Base-by-base conservation (phyloP, 1,284 basidiomycete genomes). In the Ustilago crameri region DNA sequence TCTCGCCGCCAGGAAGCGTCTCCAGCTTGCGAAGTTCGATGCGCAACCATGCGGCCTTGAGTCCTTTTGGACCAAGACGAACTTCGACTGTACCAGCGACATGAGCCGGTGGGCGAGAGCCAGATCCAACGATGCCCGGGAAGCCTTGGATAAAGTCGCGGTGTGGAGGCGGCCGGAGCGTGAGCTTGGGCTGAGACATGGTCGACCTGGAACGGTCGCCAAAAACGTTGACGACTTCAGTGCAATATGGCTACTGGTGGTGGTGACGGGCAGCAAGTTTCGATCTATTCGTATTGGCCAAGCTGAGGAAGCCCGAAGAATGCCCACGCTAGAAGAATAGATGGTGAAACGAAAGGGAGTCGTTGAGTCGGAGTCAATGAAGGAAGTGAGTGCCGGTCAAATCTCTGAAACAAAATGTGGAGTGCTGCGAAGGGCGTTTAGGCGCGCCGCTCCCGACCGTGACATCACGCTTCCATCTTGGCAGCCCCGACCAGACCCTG, bases 11-110 rank as follows among this genome's bases (percentile, higher is more conserved):
- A 5, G 80, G 74, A 1, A 82, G 56, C 12, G 74, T 76, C 48
- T 82, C 81, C 18, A 77, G 64, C 67, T 82, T 82, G 58, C 79
- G 66, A 43, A 82, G 73, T 49, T 82, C 81, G 54, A 82, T 76
- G 18, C 81, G 73, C 18, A 82, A 58, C 80, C 80, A 82, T 46
- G 74, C 60, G 26, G 78, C 81, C 42, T 80, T 78, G 50, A 78
- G 60, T 15, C 79, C 78, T 58, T 79, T 79, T 17, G 75, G 56
- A 18, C 71, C 69, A 3, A 76, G 57, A 15, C 78, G 69, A 1
- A 81, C 76, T 43, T 78, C 78, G 18, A 82, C 72, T 15, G 70
- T 71, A 24, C 81, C 81, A 10, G 74, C 71, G 34, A 82, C 66
- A 52, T 80, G 77, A 12, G 81, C 81, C 9, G 76, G 53, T 20